These are phyloP conservation scores for Naegleria gruberi DNA, from an alignment of 208 protist species.

Conservation along the genomic window DNA sequence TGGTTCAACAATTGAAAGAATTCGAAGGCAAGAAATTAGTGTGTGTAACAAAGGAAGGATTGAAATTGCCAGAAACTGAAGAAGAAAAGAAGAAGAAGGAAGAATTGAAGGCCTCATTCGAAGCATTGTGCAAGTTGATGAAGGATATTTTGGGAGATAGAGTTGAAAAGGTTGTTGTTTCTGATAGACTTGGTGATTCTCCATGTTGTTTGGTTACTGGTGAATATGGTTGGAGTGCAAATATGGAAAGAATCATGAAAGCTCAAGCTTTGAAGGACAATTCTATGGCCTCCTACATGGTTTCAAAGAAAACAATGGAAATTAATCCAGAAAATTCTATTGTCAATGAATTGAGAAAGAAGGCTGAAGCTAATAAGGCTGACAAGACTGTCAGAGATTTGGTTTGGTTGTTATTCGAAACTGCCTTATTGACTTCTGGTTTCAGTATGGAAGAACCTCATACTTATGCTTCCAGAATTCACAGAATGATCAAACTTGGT, in stretches of 20 bases:
- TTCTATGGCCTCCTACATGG: slow-evolving; percentile 66
- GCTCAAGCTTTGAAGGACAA: slow-evolving; percentile 94
- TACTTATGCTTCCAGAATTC: slow-evolving; percentile 86
- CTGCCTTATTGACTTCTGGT: slow-evolving; percentile 93
- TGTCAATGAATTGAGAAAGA: slow-evolving; percentile 80
- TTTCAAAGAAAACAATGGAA: slow-evolving; percentile 97
- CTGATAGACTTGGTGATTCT: slow-evolving; percentile 82
- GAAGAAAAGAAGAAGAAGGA: slow-evolving; percentile 93
- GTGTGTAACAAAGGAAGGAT: slow-evolving; percentile 97
- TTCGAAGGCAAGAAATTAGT: slow-evolving; percentile 96
- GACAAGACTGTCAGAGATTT: slow-evolving; percentile 96
- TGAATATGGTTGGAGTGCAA: slow-evolving; percentile 96
- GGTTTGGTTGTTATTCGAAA: slow-evolving; percentile 94
- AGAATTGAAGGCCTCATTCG: slow-evolving; percentile 79
- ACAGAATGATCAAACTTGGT: slow-evolving; percentile 96
- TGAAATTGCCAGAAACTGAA: slow-evolving; percentile 89
- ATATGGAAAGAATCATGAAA: slow-evolving; percentile 99
- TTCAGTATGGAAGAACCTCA: slow-evolving; percentile 93
- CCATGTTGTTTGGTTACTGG: slow-evolving; percentile 94
- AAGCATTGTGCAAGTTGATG: slow-evolving; percentile 88
- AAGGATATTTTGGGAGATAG: slow-evolving; percentile 98
- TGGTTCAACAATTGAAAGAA: slow-evolving; percentile 92
- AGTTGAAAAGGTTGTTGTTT: slow-evolving; percentile 95
- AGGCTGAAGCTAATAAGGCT: slow-evolving; percentile 75
- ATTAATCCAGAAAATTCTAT: slow-evolving; percentile 95